Evolutionary conservation across 441 rosid species (phyloP).

Genomic region (Biscutella laevigata): DNA sequence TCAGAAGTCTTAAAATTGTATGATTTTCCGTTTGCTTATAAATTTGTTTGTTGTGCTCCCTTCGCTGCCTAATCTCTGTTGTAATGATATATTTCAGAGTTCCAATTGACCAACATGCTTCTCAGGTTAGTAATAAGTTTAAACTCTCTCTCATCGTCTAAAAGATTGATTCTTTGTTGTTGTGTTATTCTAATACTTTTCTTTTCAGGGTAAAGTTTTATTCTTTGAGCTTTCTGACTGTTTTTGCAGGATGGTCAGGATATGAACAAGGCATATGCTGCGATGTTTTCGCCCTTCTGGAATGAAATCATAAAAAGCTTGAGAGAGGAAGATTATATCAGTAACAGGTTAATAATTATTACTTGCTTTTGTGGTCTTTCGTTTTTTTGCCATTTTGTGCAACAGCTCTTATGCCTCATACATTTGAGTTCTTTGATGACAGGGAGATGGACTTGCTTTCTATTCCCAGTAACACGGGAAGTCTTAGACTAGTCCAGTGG

Average conservation of each 20-base stretch:
- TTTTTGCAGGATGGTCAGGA: conserved; percentile 59
- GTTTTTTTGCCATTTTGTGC: conserved; percentile 6
- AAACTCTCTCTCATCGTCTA: conserved; percentile 7
- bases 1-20: background rate
- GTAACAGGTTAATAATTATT: conserved; percentile 57
- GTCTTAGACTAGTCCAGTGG: conserved; percentile 93
- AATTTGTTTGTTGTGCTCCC: conserved; percentile 9
- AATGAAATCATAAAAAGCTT: conserved; percentile 94
- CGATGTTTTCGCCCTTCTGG: conserved; percentile 97
- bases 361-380: conserved; percentile 15
- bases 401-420: background rate
- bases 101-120: conserved; percentile 45
- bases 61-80: conserved; percentile 12
- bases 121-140: conserved; percentile 49
- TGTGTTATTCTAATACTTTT: background rate
- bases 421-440: conserved; percentile 19
- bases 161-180: background rate
- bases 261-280: conserved; percentile 72
- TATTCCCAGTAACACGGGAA: conserved; percentile 91
- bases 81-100: conserved; percentile 41
- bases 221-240: background rate
- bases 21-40: background rate
- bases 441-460: conserved; percentile 98
- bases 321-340: conserved; percentile 95
- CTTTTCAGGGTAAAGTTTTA: background rate